Percentiles rank a stretch among this genome's conserved stretches.
phyloP scores from a whole-genome alignment of 164 flowering plant species.

The Magnolia changhungtana region DNA sequence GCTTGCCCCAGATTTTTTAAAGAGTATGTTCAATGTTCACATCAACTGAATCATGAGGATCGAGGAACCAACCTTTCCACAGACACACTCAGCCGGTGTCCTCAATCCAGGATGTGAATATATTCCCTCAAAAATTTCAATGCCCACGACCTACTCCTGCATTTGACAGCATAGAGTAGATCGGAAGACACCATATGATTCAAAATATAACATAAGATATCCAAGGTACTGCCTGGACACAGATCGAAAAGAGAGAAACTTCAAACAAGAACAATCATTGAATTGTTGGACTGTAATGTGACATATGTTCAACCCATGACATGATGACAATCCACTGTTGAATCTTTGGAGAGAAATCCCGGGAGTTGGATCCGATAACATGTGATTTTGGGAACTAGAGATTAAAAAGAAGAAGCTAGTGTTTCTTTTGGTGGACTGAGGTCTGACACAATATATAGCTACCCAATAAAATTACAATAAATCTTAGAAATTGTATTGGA shows the following conservation, averaged over 20 bases:
- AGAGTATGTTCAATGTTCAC: neutral
- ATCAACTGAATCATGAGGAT: neutral
- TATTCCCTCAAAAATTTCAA: slow-evolving; percentile 97
- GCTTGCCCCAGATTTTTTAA: neutral
- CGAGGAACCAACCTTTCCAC: slow-evolving; percentile 41
- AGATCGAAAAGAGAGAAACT: too few relatives aligned
- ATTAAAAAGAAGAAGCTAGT: too few relatives aligned
- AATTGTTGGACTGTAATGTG: too few relatives aligned
- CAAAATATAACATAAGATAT: neutral
- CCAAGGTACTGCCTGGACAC: too few relatives aligned
- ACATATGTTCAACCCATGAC: too few relatives aligned
- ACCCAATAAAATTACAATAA: neutral
- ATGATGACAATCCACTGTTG: too few relatives aligned
- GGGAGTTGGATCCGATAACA: neutral
- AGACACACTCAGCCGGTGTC: slow-evolving; percentile 76
- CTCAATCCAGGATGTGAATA: slow-evolving; percentile 74
- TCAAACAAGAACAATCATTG: too few relatives aligned
- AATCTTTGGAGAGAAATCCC: neutral
- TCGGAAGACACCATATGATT: neutral
- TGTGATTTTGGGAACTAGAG: neutral
- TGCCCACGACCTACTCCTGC: slow-evolving; percentile 78
- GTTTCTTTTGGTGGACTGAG: too few relatives aligned
- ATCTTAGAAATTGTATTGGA: neutral
- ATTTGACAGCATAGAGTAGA: neutral
- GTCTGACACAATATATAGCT: too few relatives aligned